A percentile compares a stretch with the other conserved stretches of the same genome.
phyloP scores from a whole-genome alignment of 2,329 filamentous ascomycete genomes.

The Cryphonectria japonica region DNA sequence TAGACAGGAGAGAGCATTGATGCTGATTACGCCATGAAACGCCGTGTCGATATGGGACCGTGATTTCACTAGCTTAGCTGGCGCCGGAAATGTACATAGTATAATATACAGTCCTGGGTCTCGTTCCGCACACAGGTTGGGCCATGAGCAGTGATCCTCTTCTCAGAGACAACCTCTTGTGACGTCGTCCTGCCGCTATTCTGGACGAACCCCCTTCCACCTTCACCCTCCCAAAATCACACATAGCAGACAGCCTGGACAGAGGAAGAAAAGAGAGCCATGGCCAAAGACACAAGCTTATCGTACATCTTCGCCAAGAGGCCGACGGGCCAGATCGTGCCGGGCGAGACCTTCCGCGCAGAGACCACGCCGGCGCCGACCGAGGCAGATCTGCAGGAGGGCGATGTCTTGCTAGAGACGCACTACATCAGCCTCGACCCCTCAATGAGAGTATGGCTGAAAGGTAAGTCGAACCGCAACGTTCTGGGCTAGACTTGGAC shows the following conservation, averaged over 20 bases:
- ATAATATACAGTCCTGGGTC: neutral
- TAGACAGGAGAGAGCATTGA: neutral
- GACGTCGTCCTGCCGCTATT: neutral
- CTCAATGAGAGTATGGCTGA: slow-evolving; percentile 68
- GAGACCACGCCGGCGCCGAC: slow-evolving; percentile 56
- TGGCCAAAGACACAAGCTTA: slow-evolving; percentile 25
- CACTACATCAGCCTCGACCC: slow-evolving; percentile 65
- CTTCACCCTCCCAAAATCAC: too few relatives aligned
- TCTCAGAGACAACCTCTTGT: slow-evolving; percentile 1
- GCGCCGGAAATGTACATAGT: neutral
- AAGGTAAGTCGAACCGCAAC: slow-evolving; percentile 36
- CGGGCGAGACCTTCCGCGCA: slow-evolving; percentile 65
- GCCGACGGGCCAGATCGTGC: slow-evolving; percentile 62
- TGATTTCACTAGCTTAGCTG: neutral
- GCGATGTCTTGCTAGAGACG: slow-evolving; percentile 54
- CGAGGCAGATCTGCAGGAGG: slow-evolving; percentile 51
- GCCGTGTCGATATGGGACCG: neutral
- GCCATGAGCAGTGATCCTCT: neutral
- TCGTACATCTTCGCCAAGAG: slow-evolving; percentile 62
- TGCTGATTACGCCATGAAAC: neutral
- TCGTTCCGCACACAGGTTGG: neutral
- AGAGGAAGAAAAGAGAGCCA: neutral
- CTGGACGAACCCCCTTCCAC: neutral
- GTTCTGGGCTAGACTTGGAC: too few relatives aligned
- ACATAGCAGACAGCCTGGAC: neutral